These are phyloP conservation scores for Jamesozyma spencerorum DNA, from an alignment of 805 yeast genomes.

Conservation along the genomic window DNA sequence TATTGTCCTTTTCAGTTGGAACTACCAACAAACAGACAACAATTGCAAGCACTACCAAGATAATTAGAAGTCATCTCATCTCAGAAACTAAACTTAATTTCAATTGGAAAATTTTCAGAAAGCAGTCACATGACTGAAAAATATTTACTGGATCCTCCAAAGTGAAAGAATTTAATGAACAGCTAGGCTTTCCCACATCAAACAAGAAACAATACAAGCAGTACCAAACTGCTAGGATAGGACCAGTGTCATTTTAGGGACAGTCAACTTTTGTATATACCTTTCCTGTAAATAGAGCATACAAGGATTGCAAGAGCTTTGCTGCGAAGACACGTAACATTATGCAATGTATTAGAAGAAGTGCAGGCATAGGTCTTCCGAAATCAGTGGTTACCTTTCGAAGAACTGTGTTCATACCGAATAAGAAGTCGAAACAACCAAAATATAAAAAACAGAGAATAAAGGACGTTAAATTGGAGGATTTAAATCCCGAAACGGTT, in stretches of 20 bases:
- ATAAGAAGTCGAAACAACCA: slow-evolving; percentile 1
- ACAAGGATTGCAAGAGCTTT: neutral
- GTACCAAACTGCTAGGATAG: too few species aligned
- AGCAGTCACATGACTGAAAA: neutral
- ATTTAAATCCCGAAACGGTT: slow-evolving; percentile 7
- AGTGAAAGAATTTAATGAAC: too few species aligned
- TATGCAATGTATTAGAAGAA: neutral
- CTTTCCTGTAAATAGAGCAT: neutral
- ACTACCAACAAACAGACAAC: too few species aligned
- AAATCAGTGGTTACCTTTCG: neutral
- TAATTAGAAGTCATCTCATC: neutral
- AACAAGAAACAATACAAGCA: too few species aligned
- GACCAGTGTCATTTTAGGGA: too few species aligned
- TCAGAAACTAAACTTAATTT: neutral
- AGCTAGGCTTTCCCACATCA: too few species aligned
- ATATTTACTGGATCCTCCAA: neutral
- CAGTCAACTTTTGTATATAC: too few species aligned
- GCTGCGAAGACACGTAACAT: neutral
- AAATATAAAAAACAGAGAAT: slow-evolving; percentile 8
- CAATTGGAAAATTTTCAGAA: neutral
- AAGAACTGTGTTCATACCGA: slow-evolving; percentile 11
- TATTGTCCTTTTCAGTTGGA: neutral
- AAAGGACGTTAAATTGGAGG: slow-evolving; percentile 8
- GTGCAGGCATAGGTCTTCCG: neutral
- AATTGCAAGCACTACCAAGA: neutral